Conservation (phyloP, 2,329 filamentous ascomycete genomes). For the Aphanoascus verrucosus region DNA sequence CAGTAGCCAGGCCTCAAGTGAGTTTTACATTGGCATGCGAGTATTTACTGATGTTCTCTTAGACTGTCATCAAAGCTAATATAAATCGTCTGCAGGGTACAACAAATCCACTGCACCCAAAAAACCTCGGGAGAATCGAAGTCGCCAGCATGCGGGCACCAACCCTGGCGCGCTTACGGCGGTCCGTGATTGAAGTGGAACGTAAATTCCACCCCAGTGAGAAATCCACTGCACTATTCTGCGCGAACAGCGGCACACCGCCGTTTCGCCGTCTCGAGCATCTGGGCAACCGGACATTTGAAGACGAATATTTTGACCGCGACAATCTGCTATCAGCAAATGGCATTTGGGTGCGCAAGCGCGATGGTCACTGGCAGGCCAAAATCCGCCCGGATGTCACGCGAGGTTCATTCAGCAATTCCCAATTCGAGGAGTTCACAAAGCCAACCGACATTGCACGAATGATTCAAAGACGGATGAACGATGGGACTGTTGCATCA, state of each 20-base stretch:
- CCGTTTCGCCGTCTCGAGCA: constrained; percentile 16
- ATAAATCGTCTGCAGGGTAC: no score
- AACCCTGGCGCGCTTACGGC: constrained; percentile 11
- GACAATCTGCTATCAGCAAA: constrained; percentile 16
- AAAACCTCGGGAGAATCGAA: not conserved
- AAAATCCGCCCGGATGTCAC: constrained; percentile 17
- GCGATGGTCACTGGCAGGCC: constrained; percentile 21
- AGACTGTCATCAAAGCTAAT: no score
- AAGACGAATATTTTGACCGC: constrained; percentile 24
- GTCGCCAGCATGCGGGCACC: constrained; percentile 9
- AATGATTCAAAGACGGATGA: constrained; percentile 11
- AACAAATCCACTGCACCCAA: no score
- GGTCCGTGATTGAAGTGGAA: constrained; percentile 20
- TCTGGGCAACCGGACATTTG: constrained; percentile 16
- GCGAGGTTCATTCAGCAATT: constrained; percentile 16
- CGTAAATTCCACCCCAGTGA: constrained; percentile 20
- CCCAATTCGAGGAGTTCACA: constrained; percentile 22
- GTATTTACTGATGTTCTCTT: no score
- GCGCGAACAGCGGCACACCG: constrained; percentile 16
- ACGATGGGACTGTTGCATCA: constrained; percentile 4
- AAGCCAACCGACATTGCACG: constrained; percentile 15
- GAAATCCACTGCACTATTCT: constrained; percentile 11
- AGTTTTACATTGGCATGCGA: no score
- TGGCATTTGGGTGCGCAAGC: constrained; percentile 22
- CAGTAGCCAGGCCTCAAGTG: no score